phyloP scores from a whole-genome alignment of 164 flowering plant species.

The Piper longum region DNA sequence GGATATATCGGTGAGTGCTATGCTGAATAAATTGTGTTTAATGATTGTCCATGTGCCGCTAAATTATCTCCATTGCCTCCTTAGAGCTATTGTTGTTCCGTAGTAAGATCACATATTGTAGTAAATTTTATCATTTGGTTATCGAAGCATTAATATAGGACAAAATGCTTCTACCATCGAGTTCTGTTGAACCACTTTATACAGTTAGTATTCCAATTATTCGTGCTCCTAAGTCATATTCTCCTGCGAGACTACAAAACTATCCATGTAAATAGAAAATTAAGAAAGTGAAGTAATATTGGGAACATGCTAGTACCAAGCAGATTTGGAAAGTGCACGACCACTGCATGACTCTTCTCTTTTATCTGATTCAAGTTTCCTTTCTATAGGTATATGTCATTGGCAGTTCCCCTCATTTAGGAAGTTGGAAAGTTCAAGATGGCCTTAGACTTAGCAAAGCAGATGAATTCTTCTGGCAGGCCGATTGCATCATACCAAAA shows the following conservation, averaged over 20 bases:
- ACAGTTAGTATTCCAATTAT: no score
- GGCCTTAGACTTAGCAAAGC: constrained; percentile 61
- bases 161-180: no score
- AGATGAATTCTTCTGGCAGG: constrained; percentile 74
- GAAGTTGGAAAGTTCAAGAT: constrained; percentile 65
- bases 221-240: no score
- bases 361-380: neutral
- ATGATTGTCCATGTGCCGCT: neutral
- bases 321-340: neutral
- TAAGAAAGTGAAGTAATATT: no score
- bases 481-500: constrained; percentile 40
- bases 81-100: neutral
- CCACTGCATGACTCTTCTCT: neutral
- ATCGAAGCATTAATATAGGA: no score
- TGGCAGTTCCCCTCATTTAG: constrained; percentile 55
- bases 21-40: neutral
- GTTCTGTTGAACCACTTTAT: no score
- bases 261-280: neutral
- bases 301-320: neutral
- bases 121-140: neutral
- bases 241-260: no score
- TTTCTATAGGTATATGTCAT: constrained; percentile 59
- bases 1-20: constrained; percentile 41
- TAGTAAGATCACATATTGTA: neutral
- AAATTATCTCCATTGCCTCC: no score